Conservation (phyloP, 108 stramenopile genomes). For the Fistulifera pelliculosa region DNA sequence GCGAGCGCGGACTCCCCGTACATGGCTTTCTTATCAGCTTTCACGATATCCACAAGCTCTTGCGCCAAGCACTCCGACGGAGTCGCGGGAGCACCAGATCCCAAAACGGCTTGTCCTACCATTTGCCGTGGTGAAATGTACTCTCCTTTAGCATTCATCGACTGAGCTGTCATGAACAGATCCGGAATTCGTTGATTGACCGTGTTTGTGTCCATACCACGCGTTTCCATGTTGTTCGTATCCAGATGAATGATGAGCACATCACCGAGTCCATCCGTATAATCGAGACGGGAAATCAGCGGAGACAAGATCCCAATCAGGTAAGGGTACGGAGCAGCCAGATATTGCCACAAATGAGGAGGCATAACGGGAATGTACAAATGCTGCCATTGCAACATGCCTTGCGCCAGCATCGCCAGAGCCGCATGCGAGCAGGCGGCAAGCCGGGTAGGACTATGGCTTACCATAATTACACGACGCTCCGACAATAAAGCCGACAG, state of each 20-base stretch:
- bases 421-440: constrained; percentile 62
- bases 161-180: constrained; percentile 23
- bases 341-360: constrained; percentile 56
- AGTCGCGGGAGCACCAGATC: constrained; percentile 6
- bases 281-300: constrained; percentile 19
- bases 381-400: constrained; percentile 74
- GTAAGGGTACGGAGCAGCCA: constrained; percentile 59
- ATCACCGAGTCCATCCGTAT: constrained; percentile 54
- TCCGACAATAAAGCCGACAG: constrained; percentile 72
- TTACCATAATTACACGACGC: constrained; percentile 60
- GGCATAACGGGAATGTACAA: constrained; percentile 74
- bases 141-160: constrained; percentile 10
- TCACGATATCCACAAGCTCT: constrained; percentile 68
- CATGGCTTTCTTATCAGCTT: constrained; percentile 54
- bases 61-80: constrained; percentile 59
- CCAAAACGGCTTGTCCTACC: background rate
- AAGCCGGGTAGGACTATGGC: constrained; percentile 55
- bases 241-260: constrained; percentile 76
- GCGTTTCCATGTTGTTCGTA: constrained; percentile 50
- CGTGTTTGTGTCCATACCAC: constrained; percentile 38
- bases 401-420: constrained; percentile 56
- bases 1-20: constrained; percentile 33
- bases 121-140: constrained; percentile 6
- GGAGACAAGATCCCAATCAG: constrained; percentile 54
- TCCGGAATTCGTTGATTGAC: constrained; percentile 34